A percentile compares a stretch with the other conserved stretches of the same genome.
Evolutionary conservation across 352 stramenopile genomes (phyloP).

Genomic region (Pythium guiyangense): DNA sequence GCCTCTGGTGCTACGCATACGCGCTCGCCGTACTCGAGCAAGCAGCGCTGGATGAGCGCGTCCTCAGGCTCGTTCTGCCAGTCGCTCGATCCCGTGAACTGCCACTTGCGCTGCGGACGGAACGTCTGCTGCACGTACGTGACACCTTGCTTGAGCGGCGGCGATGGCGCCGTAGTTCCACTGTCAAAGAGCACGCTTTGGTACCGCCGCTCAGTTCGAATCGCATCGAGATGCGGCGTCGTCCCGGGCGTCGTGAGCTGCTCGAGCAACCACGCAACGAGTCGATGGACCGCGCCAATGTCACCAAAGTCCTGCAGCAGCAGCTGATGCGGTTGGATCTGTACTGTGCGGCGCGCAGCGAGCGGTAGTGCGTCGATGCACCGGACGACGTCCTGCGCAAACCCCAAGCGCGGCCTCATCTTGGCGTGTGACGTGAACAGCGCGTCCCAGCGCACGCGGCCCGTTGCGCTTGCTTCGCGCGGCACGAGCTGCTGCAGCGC

Average conservation of each 20-base stretch:
- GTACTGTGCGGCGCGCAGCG: constrained; percentile 19
- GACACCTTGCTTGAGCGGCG: constrained; percentile 38
- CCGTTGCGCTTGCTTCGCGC: constrained; percentile 32
- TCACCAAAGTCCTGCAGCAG: constrained; percentile 78
- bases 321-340: constrained; percentile 66
- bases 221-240: constrained; percentile 30
- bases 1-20: constrained; percentile 13
- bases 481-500: constrained; percentile 52
- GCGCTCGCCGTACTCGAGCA: constrained; percentile 77
- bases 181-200: constrained; percentile 16
- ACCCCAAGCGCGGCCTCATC: constrained; percentile 64
- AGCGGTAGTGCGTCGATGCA: constrained; percentile 36
- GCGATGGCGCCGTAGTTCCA: constrained; percentile 3
- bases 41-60: constrained; percentile 67
- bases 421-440: constrained; percentile 58
- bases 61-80: constrained; percentile 45
- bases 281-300: constrained; percentile 43
- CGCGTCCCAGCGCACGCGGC: constrained; percentile 61
- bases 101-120: constrained; percentile 35
- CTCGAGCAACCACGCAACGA: constrained; percentile 54
- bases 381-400: constrained; percentile 52
- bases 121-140: constrained; percentile 33
- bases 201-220: constrained; percentile 26
- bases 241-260: constrained; percentile 17
- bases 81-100: constrained; percentile 21